Evolutionary conservation across 2,329 filamentous ascomycete species (phyloP).

Genomic region (Aspergillus tamarii): DNA sequence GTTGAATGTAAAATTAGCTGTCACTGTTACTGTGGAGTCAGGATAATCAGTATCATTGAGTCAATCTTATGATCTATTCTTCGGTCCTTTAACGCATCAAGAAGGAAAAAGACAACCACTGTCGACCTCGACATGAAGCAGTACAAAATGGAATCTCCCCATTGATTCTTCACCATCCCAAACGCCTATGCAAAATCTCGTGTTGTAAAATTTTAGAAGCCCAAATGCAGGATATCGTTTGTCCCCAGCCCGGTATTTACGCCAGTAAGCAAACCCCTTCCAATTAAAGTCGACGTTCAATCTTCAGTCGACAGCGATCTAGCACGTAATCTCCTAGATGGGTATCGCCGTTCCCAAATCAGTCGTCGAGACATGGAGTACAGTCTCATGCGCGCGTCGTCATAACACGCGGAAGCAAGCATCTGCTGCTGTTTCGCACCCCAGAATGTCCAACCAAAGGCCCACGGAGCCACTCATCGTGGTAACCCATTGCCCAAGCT

Average conservation of each 20-base stretch:
- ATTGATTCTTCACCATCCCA: constrained; percentile 5
- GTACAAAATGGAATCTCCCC: background rate
- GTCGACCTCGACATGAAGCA: background rate
- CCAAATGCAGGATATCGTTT: constrained; percentile 22
- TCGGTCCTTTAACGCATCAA: background rate
- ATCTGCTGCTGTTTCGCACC: no score
- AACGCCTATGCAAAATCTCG: constrained; percentile 15
- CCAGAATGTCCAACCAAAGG: background rate
- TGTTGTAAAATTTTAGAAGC: constrained; percentile 13
- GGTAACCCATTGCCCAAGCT: background rate
- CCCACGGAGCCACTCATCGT: background rate
- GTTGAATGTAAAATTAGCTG: constrained; percentile 15
- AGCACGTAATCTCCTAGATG: constrained; percentile 5
- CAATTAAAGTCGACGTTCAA: background rate
- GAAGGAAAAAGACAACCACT: background rate
- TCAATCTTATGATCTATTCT: constrained; percentile 6
- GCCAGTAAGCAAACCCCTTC: constrained; percentile 12
- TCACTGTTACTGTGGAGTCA: constrained; percentile 3
- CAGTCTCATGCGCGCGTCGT: background rate
- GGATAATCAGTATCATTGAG: constrained; percentile 10
- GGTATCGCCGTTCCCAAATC: background rate
- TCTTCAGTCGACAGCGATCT: background rate
- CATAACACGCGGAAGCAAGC: background rate
- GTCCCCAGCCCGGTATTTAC: constrained; percentile 17
- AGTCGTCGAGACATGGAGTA: background rate